A percentile compares a stretch with the other conserved stretches of the same genome.
Evolutionary conservation across 352 stramenopile genomes (phyloP).

Genomic region (Halophytophthora polymorphica): DNA sequence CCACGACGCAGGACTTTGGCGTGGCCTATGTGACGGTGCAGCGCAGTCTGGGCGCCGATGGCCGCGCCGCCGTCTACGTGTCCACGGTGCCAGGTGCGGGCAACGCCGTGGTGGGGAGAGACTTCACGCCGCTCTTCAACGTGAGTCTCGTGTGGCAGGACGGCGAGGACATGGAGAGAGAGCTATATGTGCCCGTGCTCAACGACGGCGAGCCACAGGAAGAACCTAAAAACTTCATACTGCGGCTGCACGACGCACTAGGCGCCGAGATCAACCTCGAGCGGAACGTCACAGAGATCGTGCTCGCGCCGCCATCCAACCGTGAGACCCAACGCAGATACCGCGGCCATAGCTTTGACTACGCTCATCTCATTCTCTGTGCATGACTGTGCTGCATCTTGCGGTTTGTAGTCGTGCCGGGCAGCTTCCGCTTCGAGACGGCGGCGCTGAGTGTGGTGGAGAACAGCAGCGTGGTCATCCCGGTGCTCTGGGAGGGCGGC

Average conservation of each 20-base stretch:
- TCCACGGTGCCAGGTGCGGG: slow-evolving; percentile 39
- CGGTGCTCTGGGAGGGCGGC: slow-evolving; percentile 56
- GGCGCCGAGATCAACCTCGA: slow-evolving; percentile 53
- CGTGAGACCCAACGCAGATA: slow-evolving; percentile 18
- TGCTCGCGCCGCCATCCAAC: slow-evolving; percentile 52
- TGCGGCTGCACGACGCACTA: slow-evolving; percentile 56
- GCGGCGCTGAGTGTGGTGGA: slow-evolving; percentile 32
- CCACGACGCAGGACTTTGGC: slow-evolving; percentile 59
- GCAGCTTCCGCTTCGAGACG: slow-evolving; percentile 52
- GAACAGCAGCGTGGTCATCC: slow-evolving; percentile 31
- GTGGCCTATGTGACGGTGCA: slow-evolving; percentile 65
- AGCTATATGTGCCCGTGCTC: slow-evolving; percentile 58
- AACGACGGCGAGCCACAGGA: slow-evolving; percentile 62
- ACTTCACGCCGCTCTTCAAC: slow-evolving; percentile 64
- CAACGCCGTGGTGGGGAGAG: slow-evolving; percentile 44
- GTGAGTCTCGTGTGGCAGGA: slow-evolving; percentile 76
- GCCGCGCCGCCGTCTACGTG: slow-evolving; percentile 60
- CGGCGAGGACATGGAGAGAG: slow-evolving; percentile 61
- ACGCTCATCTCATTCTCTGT: too few relatives aligned
- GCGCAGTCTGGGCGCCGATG: slow-evolving; percentile 57
- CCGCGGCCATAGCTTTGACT: too few relatives aligned
- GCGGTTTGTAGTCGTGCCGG: slow-evolving; percentile 51
- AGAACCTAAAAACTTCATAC: slow-evolving; percentile 40
- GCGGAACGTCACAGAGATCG: slow-evolving; percentile 39
- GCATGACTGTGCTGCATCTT: neutral